Conservation (phyloP, 2,329 filamentous ascomycete genomes). For the Talaromyces rugulosus region DNA sequence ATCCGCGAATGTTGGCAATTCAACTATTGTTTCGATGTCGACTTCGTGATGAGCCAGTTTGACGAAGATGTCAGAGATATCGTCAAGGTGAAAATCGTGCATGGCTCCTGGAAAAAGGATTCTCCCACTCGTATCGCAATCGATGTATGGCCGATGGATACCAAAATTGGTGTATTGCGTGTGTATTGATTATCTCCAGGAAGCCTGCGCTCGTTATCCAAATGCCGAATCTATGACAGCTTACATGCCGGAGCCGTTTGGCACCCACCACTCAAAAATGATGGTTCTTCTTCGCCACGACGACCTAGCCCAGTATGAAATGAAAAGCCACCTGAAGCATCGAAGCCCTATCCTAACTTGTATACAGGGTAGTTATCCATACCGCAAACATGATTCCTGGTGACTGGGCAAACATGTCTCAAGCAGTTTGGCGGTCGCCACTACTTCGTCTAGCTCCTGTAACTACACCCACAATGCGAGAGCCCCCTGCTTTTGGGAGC, state of each 20-base stretch:
- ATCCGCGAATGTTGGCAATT: conserved; percentile 61
- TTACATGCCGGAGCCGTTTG: conserved; percentile 78
- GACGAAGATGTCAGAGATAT: conserved; percentile 52
- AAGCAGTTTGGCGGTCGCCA: conserved; percentile 76
- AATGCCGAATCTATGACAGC: conserved; percentile 71
- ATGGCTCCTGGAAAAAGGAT: conserved; percentile 66
- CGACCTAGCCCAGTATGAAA: conserved; percentile 59
- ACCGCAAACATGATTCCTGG: conserved; percentile 87
- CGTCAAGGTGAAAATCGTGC: conserved; percentile 56
- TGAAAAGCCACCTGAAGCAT: background rate
- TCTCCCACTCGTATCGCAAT: conserved; percentile 55
- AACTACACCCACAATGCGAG: background rate
- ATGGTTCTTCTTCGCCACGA: conserved; percentile 77
- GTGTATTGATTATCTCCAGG: conserved; percentile 41
- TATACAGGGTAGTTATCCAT: conserved; percentile 64
- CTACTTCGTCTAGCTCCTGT: conserved; percentile 52
- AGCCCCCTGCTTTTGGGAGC: conserved; percentile 46
- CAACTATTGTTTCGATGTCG: conserved; percentile 54
- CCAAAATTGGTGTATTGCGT: background rate
- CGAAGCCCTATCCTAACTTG: background rate
- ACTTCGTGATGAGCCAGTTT: conserved; percentile 58
- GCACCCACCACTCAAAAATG: conserved; percentile 86
- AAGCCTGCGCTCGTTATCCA: conserved; percentile 55
- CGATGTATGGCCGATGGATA: conserved; percentile 43
- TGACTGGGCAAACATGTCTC: conserved; percentile 86